These are phyloP conservation scores for Aureobasidium sp. DNA, from an alignment of 2,329 filamentous ascomycete genomes.

Conservation along the genomic window DNA sequence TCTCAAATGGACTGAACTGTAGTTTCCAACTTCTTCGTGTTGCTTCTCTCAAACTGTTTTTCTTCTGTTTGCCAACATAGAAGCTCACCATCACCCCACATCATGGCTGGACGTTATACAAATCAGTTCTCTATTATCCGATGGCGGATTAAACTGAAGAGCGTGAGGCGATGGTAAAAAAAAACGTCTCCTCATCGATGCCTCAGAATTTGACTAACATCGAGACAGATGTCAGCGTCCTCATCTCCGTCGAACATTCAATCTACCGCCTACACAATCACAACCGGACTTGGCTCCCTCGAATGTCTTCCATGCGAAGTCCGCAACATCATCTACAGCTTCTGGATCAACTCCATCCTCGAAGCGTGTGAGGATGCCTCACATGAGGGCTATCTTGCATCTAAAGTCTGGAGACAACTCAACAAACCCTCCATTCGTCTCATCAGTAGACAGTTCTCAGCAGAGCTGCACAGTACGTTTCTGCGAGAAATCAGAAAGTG, in stretches of 20 bases:
- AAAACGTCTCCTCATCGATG: neutral
- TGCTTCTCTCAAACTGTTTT: neutral
- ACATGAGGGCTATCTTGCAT: neutral
- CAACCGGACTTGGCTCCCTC: neutral
- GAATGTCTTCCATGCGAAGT: neutral
- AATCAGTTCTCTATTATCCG: neutral
- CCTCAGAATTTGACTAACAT: neutral
- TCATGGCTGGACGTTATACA: neutral
- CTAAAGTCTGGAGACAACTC: neutral
- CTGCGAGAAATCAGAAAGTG: neutral
- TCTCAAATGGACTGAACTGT: neutral
- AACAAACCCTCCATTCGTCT: neutral
- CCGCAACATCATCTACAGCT: neutral
- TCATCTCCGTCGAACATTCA: neutral
- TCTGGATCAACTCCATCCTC: neutral
- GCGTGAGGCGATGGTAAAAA: neutral
- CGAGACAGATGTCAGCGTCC: neutral
- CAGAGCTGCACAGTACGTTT: neutral
- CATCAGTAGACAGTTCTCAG: neutral
- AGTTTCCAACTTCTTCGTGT: neutral
- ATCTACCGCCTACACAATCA: neutral
- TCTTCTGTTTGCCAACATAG: neutral
- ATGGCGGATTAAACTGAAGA: neutral
- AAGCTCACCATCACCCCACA: neutral
- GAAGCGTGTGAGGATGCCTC: neutral